Percentiles rank a stretch among this genome's conserved stretches.
phyloP scores from a whole-genome alignment of 768 basidiomycete species.

The Hygrophoropsis aurantiaca region DNA sequence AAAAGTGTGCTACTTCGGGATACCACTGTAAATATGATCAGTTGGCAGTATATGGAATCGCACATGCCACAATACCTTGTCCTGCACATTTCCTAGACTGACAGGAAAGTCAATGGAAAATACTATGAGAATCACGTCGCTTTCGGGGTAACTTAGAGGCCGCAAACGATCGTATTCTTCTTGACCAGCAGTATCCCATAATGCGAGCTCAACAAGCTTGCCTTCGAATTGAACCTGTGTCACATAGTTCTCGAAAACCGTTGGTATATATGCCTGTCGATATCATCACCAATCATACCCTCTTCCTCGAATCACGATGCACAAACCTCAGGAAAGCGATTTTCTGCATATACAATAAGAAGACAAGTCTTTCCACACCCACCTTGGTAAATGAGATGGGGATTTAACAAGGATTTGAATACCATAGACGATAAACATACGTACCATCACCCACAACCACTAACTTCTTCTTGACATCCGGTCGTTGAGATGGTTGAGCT shows the following conservation, averaged over 20 bases:
- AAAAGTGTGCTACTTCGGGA: constrained; percentile 91
- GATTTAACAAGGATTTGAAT: constrained; percentile 33
- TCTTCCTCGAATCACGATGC: constrained; percentile 5
- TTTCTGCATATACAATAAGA: constrained; percentile 95
- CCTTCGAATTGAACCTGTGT: constrained; percentile 84
- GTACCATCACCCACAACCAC: constrained; percentile 88
- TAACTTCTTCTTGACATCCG: constrained; percentile 83
- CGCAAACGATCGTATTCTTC: constrained; percentile 93
- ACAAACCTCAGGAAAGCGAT: constrained; percentile 91
- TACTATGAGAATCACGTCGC: constrained; percentile 89
- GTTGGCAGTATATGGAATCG: background rate
- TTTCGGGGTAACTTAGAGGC: constrained; percentile 85
- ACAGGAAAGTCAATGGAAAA: constrained; percentile 94
- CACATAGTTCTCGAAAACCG: constrained; percentile 94
- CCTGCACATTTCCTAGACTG: constrained; percentile 86
- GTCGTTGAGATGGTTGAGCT: constrained; percentile 44
- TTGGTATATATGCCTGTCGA: constrained; percentile 83
- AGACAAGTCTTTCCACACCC: constrained; percentile 94
- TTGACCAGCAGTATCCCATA: constrained; percentile 98
- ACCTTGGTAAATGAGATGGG: constrained; percentile 46
- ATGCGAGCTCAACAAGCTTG: constrained; percentile 90
- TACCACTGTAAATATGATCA: constrained; percentile 63
- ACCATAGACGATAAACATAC: constrained; percentile 87
- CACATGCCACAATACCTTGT: constrained; percentile 56
- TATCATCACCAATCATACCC: constrained; percentile 9